Evolutionary conservation across 2,329 filamentous ascomycete genomes (phyloP), one percentile per base, ranked within the genome.

Genomic region (Aureobasidium mangrovei): DNA sequence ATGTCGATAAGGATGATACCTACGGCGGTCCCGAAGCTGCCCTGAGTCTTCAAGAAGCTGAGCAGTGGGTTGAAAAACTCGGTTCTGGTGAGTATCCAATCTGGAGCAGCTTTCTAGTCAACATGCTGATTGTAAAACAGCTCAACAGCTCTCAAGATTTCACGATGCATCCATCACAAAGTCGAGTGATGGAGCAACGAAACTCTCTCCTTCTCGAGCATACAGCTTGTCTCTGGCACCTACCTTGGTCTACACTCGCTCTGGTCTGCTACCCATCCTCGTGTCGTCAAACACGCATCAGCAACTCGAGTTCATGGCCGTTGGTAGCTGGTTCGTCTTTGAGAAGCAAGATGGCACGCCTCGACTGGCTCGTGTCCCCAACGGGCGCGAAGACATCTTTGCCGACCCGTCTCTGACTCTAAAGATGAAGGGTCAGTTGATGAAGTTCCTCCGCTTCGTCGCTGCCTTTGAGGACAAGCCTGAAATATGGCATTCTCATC

Each of bases 381-480:
- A 87, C 59, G 91, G 87, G 29, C 82, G 91, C 60, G 91, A 98
- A 72, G 91, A 96, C 71, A 82, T 97, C 42, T 96, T 96, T 68
- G 81, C 84, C 45, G 85, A 89, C 66, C 80, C 81, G 35, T 77
- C 77, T 27, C 86, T 97, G 55, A 82, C 88, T 43, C 78, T 86
- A 60, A 85, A 86, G 60, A 83, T 88, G 4, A 97, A 97, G 73
- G 83, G 91, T 53, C 80, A 81, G 7, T 71, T 97, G 63, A 95
- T 96, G 85, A 95, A 94, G 69, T 94, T 96, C 63, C 77, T 97
- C 64, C 91, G 91, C 68, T 91, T 93, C 66, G 85, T 95, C 52
- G 75, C 83, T 57, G 81, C 89, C 62, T 85, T 84, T 63, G 80
- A 86, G 60, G 79, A 77, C 26, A 80, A 81, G 64, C 68, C 62